Conservation (phyloP, 164 flowering plant species). For the Pachysandra terminalis region DNA sequence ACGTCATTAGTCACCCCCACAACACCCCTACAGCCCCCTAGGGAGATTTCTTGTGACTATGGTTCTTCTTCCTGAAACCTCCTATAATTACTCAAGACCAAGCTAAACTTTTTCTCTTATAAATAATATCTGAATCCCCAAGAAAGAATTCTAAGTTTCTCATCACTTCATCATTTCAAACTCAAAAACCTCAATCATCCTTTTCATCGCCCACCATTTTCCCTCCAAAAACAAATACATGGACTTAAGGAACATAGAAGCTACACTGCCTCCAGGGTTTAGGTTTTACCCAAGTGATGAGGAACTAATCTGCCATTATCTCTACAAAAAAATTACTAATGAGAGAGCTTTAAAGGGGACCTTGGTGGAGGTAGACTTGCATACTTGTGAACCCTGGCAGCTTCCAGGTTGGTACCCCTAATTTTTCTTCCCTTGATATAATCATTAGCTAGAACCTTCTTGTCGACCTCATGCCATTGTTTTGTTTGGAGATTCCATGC, state of each 20-base stretch:
- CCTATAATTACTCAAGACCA: conserved; percentile 11
- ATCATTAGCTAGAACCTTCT: too few relatives aligned
- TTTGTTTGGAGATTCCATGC: too few relatives aligned
- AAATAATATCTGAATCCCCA: conserved; percentile 4
- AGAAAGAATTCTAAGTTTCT: too few relatives aligned
- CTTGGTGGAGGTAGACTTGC: conserved; percentile 78
- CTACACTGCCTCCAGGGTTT: conserved; percentile 79
- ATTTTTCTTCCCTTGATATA: not conserved
- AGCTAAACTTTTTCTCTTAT: conserved; percentile 16
- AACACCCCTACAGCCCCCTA: not conserved
- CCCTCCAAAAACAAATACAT: conserved; percentile 21
- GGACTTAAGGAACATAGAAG: conserved; percentile 75
- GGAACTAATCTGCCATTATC: conserved; percentile 81
- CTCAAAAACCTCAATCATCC: not conserved
- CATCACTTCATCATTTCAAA: not conserved
- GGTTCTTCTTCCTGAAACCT: conserved; percentile 38
- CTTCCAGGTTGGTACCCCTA: conserved; percentile 57
- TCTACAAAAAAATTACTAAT: conserved; percentile 60
- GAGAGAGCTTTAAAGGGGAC: conserved; percentile 51
- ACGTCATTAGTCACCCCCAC: not conserved
- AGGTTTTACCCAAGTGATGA: conserved; percentile 83
- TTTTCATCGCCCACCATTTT: not conserved
- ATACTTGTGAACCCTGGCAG: conserved; percentile 92
- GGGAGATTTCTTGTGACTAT: conserved; percentile 40
- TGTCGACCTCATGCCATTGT: not conserved